A percentile compares a stretch with the other conserved stretches of the same genome.
phyloP scores from a whole-genome alignment of 352 stramenopile genomes.

The Saprolegnia diclina region DNA sequence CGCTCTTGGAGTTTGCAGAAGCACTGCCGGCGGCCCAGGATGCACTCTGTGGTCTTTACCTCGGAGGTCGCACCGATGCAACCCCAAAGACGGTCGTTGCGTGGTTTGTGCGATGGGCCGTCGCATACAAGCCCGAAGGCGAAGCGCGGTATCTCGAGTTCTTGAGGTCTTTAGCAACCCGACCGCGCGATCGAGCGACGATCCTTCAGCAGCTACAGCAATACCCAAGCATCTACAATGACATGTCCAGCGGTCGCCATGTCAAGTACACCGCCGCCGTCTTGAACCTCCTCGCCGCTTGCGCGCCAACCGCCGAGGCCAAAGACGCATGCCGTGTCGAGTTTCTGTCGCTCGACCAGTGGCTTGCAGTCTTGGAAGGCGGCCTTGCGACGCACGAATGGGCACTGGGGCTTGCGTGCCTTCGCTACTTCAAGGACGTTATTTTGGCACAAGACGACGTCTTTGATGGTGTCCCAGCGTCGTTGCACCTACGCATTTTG shows the following conservation, averaged over 20 bases:
- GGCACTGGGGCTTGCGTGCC: background rate
- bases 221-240: background rate
- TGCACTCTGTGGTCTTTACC: background rate
- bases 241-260: conserved; percentile 28
- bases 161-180: background rate
- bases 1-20: conserved; percentile 57
- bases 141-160: conserved; percentile 12
- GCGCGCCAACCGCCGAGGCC: conserved; percentile 30
- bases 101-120: conserved; percentile 11
- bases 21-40: conserved; percentile 36
- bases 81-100: background rate
- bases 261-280: conserved; percentile 55
- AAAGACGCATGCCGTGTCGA: background rate
- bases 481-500: background rate
- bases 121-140: background rate
- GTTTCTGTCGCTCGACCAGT: conserved; percentile 2
- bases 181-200: background rate
- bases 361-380: conserved; percentile 4
- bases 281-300: conserved; percentile 55
- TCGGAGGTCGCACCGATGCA: background rate
- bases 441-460: conserved; percentile 4
- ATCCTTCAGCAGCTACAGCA: conserved; percentile 11
- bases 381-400: background rate
- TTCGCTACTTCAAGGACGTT: conserved; percentile 15
- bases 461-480: background rate